Conservation (phyloP, 139 green algal genomes). For the Chlorella sorokiniana region DNA sequence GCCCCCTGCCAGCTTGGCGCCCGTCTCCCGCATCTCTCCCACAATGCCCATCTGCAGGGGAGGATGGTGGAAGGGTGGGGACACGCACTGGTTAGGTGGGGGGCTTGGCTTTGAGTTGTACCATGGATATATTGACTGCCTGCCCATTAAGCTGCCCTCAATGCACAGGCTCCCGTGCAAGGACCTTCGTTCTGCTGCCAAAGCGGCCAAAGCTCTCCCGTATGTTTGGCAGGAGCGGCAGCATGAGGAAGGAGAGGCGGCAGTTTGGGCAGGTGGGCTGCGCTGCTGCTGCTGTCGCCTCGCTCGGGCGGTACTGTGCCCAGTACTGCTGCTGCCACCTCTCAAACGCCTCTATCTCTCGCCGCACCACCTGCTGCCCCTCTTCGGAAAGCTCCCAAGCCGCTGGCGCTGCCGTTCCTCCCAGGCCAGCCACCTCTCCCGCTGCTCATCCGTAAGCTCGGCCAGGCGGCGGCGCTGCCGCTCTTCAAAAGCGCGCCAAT, state of each 20-base stretch:
- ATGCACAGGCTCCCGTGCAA: not conserved
- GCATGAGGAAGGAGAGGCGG: conserved; percentile 10
- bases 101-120: not conserved
- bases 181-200: not conserved
- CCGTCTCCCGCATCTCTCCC: conserved; percentile 22
- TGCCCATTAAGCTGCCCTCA: not conserved
- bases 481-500: conserved; percentile 26
- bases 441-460: conserved; percentile 11
- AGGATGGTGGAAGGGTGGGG: not conserved
- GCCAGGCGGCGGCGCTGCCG: not conserved
- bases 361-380: conserved; percentile 1
- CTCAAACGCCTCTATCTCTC: not conserved
- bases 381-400: not conserved
- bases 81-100: not conserved
- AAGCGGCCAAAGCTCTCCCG: not conserved
- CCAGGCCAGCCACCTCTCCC: not conserved
- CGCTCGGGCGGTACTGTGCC: not conserved
- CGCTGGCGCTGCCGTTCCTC: conserved; percentile 6
- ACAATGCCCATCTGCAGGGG: conserved; percentile 24
- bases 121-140: not conserved
- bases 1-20: conserved; percentile 5
- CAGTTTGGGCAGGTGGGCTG: not conserved
- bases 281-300: not conserved
- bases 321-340: conserved; percentile 17
- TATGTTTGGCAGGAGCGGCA: conserved; percentile 15